Evolutionary conservation across 176 grass and related monocot genomes (phyloP).

Genomic region (Lolium multiflorum): DNA sequence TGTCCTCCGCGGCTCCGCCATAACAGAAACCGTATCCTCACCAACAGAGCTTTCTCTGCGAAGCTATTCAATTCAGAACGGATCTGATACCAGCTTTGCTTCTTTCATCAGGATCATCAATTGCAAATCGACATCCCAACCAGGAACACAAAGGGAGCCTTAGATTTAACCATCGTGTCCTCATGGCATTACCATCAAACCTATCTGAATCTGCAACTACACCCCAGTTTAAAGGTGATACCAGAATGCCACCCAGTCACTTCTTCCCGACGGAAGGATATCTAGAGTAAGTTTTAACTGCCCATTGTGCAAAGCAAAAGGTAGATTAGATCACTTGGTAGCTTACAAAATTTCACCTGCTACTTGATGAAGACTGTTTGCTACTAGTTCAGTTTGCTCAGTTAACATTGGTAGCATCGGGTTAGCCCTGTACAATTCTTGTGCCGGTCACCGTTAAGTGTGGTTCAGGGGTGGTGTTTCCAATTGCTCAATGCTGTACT

Average conservation of each 20-base stretch:
- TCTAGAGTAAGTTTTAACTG: constrained; percentile 37
- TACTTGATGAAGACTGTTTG: not conserved
- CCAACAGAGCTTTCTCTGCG: not conserved
- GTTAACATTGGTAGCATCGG: not conserved
- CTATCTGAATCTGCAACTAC: not conserved
- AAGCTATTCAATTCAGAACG: not conserved
- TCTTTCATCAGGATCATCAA: constrained; percentile 1
- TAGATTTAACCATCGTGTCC: not conserved
- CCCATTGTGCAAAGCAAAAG: not conserved
- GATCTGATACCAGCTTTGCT: not conserved
- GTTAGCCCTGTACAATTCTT: constrained; percentile 32
- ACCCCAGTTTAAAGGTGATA: constrained; percentile 3
- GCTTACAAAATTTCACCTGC: constrained; percentile 9
- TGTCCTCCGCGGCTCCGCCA: not conserved
- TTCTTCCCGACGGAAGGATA: not conserved
- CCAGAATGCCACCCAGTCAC: not conserved
- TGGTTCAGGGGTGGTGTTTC: not conserved
- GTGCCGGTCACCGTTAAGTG: not conserved
- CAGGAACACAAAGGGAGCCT: not conserved
- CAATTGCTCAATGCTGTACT: constrained; percentile 47
- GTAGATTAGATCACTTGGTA: not conserved
- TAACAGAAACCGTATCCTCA: not conserved
- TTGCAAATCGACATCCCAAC: not conserved
- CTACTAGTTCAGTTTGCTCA: not conserved
- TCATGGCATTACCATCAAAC: not conserved